These are phyloP conservation scores for Plasmodium vinckei DNA, from an alignment of 169 alveolate species.

Conservation along the genomic window DNA sequence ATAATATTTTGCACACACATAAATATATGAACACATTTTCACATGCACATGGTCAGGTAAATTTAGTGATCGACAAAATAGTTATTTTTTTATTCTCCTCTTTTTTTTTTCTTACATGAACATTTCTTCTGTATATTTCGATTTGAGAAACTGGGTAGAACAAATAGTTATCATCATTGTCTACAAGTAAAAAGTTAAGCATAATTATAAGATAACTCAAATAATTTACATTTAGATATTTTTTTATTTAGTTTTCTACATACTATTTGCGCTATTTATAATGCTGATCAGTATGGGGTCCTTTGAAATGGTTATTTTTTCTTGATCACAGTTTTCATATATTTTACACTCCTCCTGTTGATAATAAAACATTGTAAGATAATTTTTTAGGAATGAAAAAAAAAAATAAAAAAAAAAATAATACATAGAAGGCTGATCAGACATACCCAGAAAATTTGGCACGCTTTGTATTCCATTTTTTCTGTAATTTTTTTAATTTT, in stretches of 20 bases:
- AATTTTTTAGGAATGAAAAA: background rate
- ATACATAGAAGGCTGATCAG: background rate
- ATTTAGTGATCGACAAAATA: background rate
- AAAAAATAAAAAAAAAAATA: background rate
- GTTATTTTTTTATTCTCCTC: background rate
- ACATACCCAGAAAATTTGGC: slow-evolving; percentile 73
- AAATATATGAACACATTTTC: background rate
- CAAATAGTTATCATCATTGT: slow-evolving; percentile 21
- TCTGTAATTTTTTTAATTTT: slow-evolving; percentile 42
- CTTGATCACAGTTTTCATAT: slow-evolving; percentile 64
- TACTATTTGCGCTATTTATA: slow-evolving; percentile 40
- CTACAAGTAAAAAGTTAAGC: too few relatives aligned
- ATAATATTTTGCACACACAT: background rate
- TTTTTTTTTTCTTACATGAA: slow-evolving; percentile 48
- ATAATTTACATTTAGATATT: background rate
- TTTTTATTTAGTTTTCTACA: background rate
- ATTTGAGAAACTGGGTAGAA: slow-evolving; percentile 68
- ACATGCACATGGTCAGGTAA: background rate
- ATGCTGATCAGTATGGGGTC: slow-evolving; percentile 36
- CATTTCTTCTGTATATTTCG: slow-evolving; percentile 69
- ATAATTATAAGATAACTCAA: too few relatives aligned
- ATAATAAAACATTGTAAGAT: background rate
- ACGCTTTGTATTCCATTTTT: slow-evolving; percentile 74
- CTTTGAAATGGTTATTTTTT: slow-evolving; percentile 25
- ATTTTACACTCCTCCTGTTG: slow-evolving; percentile 66